Evolutionary conservation across 768 basidiomycete genomes (phyloP), one percentile per base, ranked within the genome.

Genomic region (Serpula lacrymans): DNA sequence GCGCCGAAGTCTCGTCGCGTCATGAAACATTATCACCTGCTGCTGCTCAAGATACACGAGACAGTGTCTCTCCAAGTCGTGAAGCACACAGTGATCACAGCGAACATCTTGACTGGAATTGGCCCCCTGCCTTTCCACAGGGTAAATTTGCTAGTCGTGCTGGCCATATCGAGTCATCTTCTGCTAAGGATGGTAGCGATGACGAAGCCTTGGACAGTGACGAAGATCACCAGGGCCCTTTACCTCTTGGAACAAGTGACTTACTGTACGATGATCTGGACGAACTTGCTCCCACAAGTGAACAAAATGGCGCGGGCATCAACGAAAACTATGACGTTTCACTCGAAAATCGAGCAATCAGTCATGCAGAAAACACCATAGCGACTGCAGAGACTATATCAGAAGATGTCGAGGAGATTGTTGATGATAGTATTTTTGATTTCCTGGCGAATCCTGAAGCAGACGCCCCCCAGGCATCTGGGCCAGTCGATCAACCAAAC

Each of bases 381-480:
- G 38, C 36, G 8, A 37, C 36, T 5, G 43, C n/a, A n/a, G n/a
- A n/a, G n/a, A n/a, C n/a, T n/a, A n/a, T n/a, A n/a, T n/a, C n/a
- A n/a, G n/a, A n/a, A n/a, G 29, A 46, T 29, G 54, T 68, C 9
- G 66, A 68, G 42, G 70, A 67, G 22, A 57, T 53, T 4, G 45
- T 37, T 17, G 51, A 50, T 1, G 63, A 68, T 30, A 62, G 52
- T 11, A 47, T 6, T 9, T 42, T n/a, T 6, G 20, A 5, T 26
- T n/a, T n/a, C n/a, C n/a, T n/a, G n/a, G n/a, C n/a, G n/a, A n/a
- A n/a, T n/a, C n/a, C n/a, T n/a, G n/a, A n/a, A n/a, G n/a, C n/a
- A n/a, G n/a, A n/a, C n/a, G n/a, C n/a, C n/a, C n/a, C n/a, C n/a
- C n/a, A n/a, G n/a, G n/a, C n/a, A n/a, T n/a, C n/a, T n/a, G n/a